Conservation (phyloP, 306 rosid genomes). For the Casuarina glauca region DNA sequence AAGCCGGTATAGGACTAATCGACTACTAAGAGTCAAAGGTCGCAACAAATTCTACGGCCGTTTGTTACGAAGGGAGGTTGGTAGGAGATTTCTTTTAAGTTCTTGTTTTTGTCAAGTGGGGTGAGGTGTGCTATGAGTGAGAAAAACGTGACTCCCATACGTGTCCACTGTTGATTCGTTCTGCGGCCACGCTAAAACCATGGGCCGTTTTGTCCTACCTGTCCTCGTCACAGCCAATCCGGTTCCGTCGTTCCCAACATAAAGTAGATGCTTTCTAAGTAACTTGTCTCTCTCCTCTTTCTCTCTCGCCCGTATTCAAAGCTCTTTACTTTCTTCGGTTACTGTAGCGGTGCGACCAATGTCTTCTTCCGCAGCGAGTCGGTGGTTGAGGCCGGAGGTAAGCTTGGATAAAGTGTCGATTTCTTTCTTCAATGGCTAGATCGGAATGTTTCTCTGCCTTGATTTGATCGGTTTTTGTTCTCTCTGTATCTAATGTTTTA, state of each 20-base stretch:
- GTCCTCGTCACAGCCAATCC: constrained; percentile 21
- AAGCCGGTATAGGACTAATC: too few relatives aligned
- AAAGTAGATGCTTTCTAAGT: neutral
- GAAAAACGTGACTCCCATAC: neutral
- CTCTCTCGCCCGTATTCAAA: neutral
- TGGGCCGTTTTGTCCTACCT: neutral
- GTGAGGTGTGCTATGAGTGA: too few relatives aligned
- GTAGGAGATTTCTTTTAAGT: too few relatives aligned
- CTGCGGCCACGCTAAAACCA: neutral
- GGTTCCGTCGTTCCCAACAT: neutral
- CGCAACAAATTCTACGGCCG: too few relatives aligned
- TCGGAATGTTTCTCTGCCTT: neutral
- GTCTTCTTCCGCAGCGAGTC: constrained; percentile 45
- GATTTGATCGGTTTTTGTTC: neutral
- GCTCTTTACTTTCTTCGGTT: neutral
- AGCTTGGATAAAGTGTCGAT: constrained; percentile 21
- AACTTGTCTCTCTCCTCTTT: neutral
- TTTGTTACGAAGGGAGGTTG: too few relatives aligned
- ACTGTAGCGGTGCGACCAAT: constrained; percentile 21
- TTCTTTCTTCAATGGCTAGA: neutral
- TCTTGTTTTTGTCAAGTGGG: too few relatives aligned
- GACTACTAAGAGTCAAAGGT: too few relatives aligned
- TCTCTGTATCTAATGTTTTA: neutral
- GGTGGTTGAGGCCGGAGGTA: constrained; percentile 90
- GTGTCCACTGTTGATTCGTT: constrained; percentile 5